Base-by-base conservation (phyloP, 768 basidiomycete species). In the Pluteus cervinus region DNA sequence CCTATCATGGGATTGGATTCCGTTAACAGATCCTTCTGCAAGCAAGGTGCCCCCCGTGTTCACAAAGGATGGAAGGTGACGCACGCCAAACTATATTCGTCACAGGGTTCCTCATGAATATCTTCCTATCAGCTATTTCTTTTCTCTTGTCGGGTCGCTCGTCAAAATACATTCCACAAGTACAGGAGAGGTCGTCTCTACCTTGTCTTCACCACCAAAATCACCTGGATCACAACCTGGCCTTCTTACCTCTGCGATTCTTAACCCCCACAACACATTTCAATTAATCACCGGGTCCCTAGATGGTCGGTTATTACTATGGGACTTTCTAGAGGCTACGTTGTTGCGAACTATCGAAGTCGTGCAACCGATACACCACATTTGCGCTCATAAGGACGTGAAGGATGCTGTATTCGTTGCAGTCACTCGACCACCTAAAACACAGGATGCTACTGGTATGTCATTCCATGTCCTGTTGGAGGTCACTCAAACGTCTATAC, bases 311-410 rank as follows among this genome's bases (percentile, higher is more conserved):
- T 60, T 98, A 44, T 76, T 86, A 55, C 63, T 96, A 17, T 99
- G 96, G 96, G 91, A 98, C 61, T 93, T 86, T 57, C 63, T 93
- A 24, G 92, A 96, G 41, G 91, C 81, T 4, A 66, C 70, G 6
- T 62, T 96, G 8, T 64, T 97, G 42, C 77, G 80, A 43, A 86
- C 81, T 2, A 73, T 96, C 44, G 69, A 76, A 40, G 52, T 90
- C 29, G 69, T 69, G 20, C 75, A 83, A 42, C 78, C 83, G 10
- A 79, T 93, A 47, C 73, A 76, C 45, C 71, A 75, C 48, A 60
- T 92, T 37, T 81, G 83, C 42, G 76, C 75, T 0, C 87, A 90
- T 51, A 72, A 78, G 45, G 65, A 69, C 39, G 74, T 81, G 56
- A 78, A 73, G 45, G 83, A 81, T 40, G 62, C 66, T 17, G 65